Conservation (phyloP, 305 asterid species). For the Withania somnifera region DNA sequence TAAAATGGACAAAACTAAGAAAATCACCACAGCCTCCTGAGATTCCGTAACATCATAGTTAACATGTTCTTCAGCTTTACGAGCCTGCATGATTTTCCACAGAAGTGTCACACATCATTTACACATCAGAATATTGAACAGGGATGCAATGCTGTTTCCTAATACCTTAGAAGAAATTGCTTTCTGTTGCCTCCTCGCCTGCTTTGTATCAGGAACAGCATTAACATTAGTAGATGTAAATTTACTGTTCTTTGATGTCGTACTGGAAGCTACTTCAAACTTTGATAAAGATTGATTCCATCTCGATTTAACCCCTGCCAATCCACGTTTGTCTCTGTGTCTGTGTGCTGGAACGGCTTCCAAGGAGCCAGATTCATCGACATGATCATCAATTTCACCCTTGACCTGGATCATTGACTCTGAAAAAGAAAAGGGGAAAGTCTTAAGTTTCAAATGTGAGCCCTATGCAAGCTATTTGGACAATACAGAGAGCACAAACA, state of each 20-base stretch:
- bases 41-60: conserved; percentile 14
- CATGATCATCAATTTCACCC: conserved; percentile 45
- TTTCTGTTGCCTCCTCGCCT: conserved; percentile 50
- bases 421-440: conserved; percentile 19
- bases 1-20: neutral
- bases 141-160: conserved; percentile 9
- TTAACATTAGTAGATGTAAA: conserved; percentile 27
- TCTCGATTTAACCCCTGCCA: conserved; percentile 35
- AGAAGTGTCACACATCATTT: neutral
- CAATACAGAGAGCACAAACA: neutral
- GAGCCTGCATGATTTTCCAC: conserved; percentile 29
- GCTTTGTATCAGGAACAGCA: conserved; percentile 36
- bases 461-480: neutral
- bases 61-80: conserved; percentile 37
- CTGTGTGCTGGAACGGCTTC: conserved; percentile 39
- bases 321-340: conserved; percentile 44
- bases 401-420: conserved; percentile 41
- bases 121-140: conserved; percentile 12
- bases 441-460: no score
- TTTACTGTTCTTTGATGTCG: conserved; percentile 43
- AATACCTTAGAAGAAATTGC: conserved; percentile 43
- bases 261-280: conserved; percentile 35
- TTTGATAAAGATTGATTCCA: conserved; percentile 27
- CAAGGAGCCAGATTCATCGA: conserved; percentile 52
- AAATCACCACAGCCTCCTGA: conserved; percentile 10